phyloP scores from a whole-genome alignment of 2,329 filamentous ascomycete genomes.

The Aspergillus transmontanensis region DNA sequence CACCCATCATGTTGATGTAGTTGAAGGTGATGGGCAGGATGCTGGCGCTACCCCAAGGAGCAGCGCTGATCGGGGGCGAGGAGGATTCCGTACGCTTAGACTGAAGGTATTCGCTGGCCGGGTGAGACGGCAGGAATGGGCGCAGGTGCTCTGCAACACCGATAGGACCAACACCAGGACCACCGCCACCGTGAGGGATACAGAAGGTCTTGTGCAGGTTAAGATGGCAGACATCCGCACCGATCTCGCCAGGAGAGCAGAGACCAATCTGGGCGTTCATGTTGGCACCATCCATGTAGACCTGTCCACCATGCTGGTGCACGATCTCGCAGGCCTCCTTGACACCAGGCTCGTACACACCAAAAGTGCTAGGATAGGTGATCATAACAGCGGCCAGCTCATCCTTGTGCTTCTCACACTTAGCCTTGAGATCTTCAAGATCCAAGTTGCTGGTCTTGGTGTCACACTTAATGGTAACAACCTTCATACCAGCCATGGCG shows the following conservation, averaged over 20 bases:
- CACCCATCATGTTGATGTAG: conserved; percentile 93
- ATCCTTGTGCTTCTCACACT: conserved; percentile 84
- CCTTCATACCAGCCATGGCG: conserved; percentile 93
- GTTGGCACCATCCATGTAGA: conserved; percentile 98
- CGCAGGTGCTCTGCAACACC: conserved; percentile 82
- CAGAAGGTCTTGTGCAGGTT: conserved; percentile 99
- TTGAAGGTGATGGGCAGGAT: conserved; percentile 94
- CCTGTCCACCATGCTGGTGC: conserved; percentile 84
- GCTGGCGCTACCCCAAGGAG: conserved; percentile 83
- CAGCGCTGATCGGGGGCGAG: conserved; percentile 72
- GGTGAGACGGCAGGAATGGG: conserved; percentile 74
- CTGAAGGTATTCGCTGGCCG: conserved; percentile 55
- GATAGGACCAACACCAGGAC: conserved; percentile 90
- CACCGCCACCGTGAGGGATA: conserved; percentile 93
- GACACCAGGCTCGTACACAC: conserved; percentile 88
- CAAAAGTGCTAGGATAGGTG: conserved; percentile 93
- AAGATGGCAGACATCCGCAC: conserved; percentile 93
- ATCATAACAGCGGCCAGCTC: conserved; percentile 94
- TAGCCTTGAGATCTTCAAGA: conserved; percentile 78
- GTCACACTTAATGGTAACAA: conserved; percentile 91
- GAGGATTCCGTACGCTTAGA: conserved; percentile 50
- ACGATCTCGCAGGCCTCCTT: conserved; percentile 84
- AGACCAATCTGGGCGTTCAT: conserved; percentile 98
- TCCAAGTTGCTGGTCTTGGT: conserved; percentile 85
- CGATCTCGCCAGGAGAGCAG: conserved; percentile 91